Evolutionary conservation across 2,329 filamentous ascomycete genomes (phyloP).

Genomic region (Dendryphion nanum): DNA sequence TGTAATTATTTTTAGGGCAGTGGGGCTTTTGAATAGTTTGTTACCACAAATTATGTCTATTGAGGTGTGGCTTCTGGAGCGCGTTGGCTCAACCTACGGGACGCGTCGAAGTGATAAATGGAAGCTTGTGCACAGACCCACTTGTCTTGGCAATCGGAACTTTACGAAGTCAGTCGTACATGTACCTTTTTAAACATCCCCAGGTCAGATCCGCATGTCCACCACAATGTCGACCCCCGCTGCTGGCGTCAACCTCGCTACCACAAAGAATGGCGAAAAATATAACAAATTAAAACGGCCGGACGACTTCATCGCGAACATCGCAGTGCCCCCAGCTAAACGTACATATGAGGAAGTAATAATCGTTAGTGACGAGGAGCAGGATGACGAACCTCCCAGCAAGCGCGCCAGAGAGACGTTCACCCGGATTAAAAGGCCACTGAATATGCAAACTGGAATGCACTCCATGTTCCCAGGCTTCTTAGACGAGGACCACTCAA

Average conservation of each 20-base stretch:
- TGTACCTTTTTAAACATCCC: too few relatives aligned
- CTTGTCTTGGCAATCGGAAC: too few relatives aligned
- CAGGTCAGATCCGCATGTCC: too few relatives aligned
- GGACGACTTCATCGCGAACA: constrained; percentile 21
- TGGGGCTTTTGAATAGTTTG: too few relatives aligned
- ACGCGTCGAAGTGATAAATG: too few relatives aligned
- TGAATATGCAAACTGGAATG: constrained; percentile 22
- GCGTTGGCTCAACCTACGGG: too few relatives aligned
- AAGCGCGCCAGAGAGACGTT: constrained; percentile 2
- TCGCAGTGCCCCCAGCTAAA: constrained; percentile 9
- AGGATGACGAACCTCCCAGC: constrained; percentile 4
- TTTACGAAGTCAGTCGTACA: too few relatives aligned
- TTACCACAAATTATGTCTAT: too few relatives aligned
- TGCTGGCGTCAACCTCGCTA: constrained; percentile 27
- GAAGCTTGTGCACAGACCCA: too few relatives aligned
- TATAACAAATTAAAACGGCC: constrained; percentile 40
- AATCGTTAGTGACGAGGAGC: neutral
- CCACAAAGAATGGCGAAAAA: constrained; percentile 31
- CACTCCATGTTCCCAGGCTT: constrained; percentile 29
- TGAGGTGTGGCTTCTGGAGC: too few relatives aligned
- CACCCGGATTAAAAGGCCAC: constrained; percentile 4
- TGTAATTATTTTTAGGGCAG: too few relatives aligned
- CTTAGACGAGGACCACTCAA: constrained; percentile 23
- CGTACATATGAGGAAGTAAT: constrained; percentile 5
- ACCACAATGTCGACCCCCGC: too few relatives aligned